Conservation (phyloP, 148 eudicot genomes). For the Rhododendron vialii region DNA sequence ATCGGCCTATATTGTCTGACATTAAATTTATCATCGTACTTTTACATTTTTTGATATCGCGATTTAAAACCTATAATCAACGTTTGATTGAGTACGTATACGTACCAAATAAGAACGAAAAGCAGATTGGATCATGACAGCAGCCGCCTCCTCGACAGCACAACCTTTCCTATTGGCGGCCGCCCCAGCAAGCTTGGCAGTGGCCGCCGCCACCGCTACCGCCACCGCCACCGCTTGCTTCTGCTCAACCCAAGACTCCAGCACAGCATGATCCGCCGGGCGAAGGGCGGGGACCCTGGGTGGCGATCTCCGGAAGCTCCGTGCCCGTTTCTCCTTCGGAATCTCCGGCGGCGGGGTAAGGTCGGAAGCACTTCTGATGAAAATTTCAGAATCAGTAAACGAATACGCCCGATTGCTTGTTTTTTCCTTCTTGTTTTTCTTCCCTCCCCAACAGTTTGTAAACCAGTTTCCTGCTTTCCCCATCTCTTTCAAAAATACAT, state of each 20-base stretch:
- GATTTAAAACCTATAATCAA: neutral
- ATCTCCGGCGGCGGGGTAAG: conserved; percentile 2
- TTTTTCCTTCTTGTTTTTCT: conserved; percentile 28
- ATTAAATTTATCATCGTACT: neutral
- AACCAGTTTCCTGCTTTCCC: conserved; percentile 75
- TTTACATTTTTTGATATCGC: neutral
- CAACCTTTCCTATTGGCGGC: conserved; percentile 14
- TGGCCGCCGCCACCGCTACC: neutral
- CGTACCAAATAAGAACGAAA: conserved; percentile 70
- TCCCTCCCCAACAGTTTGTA: conserved; percentile 36
- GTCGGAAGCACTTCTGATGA: neutral
- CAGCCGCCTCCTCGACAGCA: conserved; percentile 51
- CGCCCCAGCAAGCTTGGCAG: conserved; percentile 1
- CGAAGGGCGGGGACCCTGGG: conserved; percentile 6
- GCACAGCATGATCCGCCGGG: neutral
- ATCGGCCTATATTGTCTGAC: neutral
- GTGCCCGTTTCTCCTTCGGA: conserved; percentile 42
- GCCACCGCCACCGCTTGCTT: conserved; percentile 11
- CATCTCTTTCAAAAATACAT: conserved; percentile 30
- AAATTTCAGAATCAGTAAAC: neutral
- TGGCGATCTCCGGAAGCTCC: conserved; percentile 71
- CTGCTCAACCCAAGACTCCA: conserved; percentile 26
- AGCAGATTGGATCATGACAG: conserved; percentile 67
- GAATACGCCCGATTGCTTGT: neutral
- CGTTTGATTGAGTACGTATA: neutral